These are phyloP conservation scores for Penicillium sp. DNA, from an alignment of 2,329 filamentous ascomycete species.

Conservation along the genomic window DNA sequence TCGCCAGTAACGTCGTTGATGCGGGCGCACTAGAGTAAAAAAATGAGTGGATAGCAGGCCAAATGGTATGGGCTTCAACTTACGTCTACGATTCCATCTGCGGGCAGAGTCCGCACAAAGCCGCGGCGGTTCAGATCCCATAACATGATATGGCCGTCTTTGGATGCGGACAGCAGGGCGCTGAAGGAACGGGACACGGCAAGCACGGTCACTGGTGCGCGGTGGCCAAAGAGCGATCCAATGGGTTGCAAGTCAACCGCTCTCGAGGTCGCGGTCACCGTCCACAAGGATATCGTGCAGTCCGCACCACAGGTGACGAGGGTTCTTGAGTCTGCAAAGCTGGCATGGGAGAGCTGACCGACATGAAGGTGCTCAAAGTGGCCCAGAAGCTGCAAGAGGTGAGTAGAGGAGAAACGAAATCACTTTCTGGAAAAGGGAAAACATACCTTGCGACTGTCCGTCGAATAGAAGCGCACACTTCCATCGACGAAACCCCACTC, in stretches of 20 bases:
- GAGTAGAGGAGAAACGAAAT: not conserved
- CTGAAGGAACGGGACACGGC: conserved; percentile 87
- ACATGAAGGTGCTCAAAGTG: conserved; percentile 93
- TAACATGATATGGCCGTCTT: conserved; percentile 78
- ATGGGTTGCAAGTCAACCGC: conserved; percentile 76
- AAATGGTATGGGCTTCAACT: conserved; percentile 10
- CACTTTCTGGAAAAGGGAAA: not conserved
- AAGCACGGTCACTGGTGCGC: conserved; percentile 76
- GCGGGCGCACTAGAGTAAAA: conserved; percentile 66
- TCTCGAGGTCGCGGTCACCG: conserved; percentile 66
- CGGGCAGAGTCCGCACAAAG: conserved; percentile 75
- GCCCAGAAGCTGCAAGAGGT: conserved; percentile 61
- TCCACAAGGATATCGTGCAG: conserved; percentile 85
- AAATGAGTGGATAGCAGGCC: not conserved
- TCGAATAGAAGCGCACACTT: conserved; percentile 86
- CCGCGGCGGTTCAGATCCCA: conserved; percentile 94
- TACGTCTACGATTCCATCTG: conserved; percentile 54
- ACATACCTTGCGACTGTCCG: conserved; percentile 72
- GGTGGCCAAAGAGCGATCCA: conserved; percentile 86
- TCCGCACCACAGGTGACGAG: conserved; percentile 91
- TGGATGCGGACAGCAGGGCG: conserved; percentile 79
- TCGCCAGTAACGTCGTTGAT: conserved; percentile 93
- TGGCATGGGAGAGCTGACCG: conserved; percentile 79
- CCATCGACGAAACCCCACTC: conserved; percentile 97
- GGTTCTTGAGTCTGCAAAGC: conserved; percentile 86